Evolutionary conservation across 2,329 filamentous ascomycete species (phyloP).

Genomic region (Diaporthe ampelina): DNA sequence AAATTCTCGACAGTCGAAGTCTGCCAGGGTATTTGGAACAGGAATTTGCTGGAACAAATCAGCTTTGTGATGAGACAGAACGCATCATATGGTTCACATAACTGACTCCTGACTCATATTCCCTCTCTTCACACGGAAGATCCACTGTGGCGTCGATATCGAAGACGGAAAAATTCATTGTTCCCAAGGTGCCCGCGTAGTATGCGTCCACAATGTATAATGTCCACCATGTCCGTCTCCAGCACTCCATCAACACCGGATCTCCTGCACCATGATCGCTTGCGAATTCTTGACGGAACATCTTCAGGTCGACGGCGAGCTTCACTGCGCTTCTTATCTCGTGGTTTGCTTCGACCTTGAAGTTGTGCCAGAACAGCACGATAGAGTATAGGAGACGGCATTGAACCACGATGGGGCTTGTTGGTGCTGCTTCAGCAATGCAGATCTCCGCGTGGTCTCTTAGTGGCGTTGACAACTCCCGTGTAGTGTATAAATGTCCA

Average conservation of each 20-base stretch:
- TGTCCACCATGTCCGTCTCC: conserved; percentile 19
- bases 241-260: neutral
- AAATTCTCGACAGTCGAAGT: conserved; percentile 7
- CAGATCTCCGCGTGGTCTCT: neutral
- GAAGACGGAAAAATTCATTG: conserved; percentile 11
- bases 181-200: conserved; percentile 12
- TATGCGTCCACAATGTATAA: conserved; percentile 7
- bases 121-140: neutral
- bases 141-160: conserved; percentile 11
- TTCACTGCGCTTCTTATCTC: conserved; percentile 4
- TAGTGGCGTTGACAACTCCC: neutral
- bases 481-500: neutral
- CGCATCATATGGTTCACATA: neutral
- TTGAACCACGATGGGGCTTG: neutral
- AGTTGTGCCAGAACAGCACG: conserved; percentile 7
- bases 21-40: neutral
- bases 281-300: conserved; percentile 13
- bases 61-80: neutral
- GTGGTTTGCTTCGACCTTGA: conserved; percentile 1
- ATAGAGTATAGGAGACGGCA: conserved; percentile 4
- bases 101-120: conserved; percentile 8
- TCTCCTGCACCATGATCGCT: neutral
- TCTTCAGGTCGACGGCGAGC: conserved; percentile 4
- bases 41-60: neutral
- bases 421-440: neutral